Evolutionary conservation across 805 yeast species (phyloP), one percentile per base, ranked within the genome.

Genomic region (Barnettozyma sucrosica): DNA sequence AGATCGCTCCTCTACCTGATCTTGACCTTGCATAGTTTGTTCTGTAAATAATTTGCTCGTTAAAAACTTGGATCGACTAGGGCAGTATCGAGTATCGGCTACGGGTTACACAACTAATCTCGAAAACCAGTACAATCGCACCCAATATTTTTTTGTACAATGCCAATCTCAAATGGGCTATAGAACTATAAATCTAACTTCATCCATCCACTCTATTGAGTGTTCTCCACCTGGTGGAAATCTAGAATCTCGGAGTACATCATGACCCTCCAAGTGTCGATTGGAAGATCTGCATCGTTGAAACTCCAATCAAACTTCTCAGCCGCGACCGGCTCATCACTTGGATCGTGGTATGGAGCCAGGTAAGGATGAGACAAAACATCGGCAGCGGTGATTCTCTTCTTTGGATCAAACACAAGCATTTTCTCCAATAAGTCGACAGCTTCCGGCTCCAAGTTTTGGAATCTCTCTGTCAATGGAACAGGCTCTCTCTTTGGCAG

Each of bases 181-280:
- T 28, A 28, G 32, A 19, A 34, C 37, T 34, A 34, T 16, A 16
- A 18, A 34, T 34, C 37, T 34, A 34, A 34, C 21, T 20, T 34
- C 23, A 18, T 20, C 23, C 37, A 18, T 34, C 37, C 16, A 21
- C 18, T 14, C 18, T 21, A 37, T 23, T 23, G 26, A 9, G n/a
- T 20, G 26, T 57, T 60, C 33, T 61, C 65, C 30, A 86, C 87
- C 66, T 89, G 95, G 67, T 92, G 98, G 77, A 89, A 92, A 65
- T 92, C 97, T 56, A 93, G 74, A 52, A 92, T 93, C 69, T 92
- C 99, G 45, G 95, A 85, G 69, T 93, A 93, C 96, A 93, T 92
- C 98, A 93, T 92, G 18, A 89, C 96, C 70, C 96, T 82, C 99
- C 99, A 92, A 13, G 97, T 89, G 62, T 93, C 98, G 16, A 93